Evolutionary conservation across 2,329 filamentous ascomycete species (phyloP).

Genomic region (Aurifilum marmelostoma): DNA sequence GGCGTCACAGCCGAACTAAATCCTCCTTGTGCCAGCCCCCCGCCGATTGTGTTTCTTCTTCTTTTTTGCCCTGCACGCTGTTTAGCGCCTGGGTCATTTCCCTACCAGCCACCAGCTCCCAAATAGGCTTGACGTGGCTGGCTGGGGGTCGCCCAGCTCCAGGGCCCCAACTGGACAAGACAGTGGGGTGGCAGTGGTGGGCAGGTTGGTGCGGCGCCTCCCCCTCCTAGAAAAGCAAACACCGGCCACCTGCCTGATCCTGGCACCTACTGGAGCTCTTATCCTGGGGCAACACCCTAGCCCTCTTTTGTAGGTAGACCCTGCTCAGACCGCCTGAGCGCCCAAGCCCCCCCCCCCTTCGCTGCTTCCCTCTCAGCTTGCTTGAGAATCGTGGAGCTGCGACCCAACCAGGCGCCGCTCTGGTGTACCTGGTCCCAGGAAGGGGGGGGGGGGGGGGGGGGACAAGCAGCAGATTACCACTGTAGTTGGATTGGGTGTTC

Average conservation of each 20-base stretch:
- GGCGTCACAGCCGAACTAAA: constrained; percentile 19
- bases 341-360: constrained; percentile 15
- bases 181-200: neutral
- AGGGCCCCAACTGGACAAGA: neutral
- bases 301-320: neutral
- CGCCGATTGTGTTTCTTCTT: no score
- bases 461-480: neutral
- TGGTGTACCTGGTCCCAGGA: no score
- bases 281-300: neutral
- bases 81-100: constrained; percentile 20
- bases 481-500: neutral
- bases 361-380: neutral
- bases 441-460: no score
- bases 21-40: neutral
- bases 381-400: neutral
- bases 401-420: constrained; percentile 5
- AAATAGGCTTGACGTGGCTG: neutral
- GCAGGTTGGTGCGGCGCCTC: no score
- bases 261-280: neutral
- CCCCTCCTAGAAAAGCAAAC: neutral
- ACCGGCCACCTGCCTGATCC: constrained; percentile 8
- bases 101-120: constrained; percentile 1
- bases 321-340: constrained; percentile 20
- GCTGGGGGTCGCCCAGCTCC: neutral
- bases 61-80: neutral